Conservation (phyloP, 257 asterid genomes). For the Plectranthus barbatus region DNA sequence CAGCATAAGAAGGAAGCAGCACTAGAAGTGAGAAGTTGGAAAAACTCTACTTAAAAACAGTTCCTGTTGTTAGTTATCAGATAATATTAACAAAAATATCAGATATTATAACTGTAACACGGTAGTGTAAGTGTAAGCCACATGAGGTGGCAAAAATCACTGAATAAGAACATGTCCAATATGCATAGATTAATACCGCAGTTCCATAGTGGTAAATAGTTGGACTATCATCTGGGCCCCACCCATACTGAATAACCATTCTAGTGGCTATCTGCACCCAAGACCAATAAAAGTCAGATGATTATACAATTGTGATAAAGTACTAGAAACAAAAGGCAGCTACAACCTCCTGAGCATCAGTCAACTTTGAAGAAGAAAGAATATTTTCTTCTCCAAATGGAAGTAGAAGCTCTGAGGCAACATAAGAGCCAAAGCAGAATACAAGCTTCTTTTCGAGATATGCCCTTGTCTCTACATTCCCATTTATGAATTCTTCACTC, state of each 20-base stretch:
- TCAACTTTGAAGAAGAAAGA: constrained; percentile 74
- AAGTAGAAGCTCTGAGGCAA: constrained; percentile 81
- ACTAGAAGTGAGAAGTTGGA: not conserved
- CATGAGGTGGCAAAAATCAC: not conserved
- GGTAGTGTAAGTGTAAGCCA: not conserved
- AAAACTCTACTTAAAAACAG: not conserved
- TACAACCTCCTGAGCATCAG: constrained; percentile 85
- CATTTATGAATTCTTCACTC: constrained; percentile 51
- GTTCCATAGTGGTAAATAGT: constrained; percentile 77
- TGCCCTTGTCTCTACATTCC: constrained; percentile 82
- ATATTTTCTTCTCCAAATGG: constrained; percentile 94
- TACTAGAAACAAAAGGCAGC: constrained; percentile 12
- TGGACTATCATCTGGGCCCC: constrained; percentile 92
- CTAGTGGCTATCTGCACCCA: constrained; percentile 77
- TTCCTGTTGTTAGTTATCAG: not conserved
- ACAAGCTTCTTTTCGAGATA: constrained; percentile 92
- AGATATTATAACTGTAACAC: no score
- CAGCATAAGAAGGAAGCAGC: no score
- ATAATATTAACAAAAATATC: no score
- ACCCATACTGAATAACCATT: constrained; percentile 94
- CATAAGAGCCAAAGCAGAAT: constrained; percentile 86
- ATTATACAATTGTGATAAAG: not conserved
- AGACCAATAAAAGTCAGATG: constrained; percentile 14
- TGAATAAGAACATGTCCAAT: not conserved
- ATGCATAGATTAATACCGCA: constrained; percentile 51